Percentiles rank a stretch among this genome's conserved stretches.
phyloP scores from a whole-genome alignment of 306 rosid genomes.

The Inga leiocalycina region DNA sequence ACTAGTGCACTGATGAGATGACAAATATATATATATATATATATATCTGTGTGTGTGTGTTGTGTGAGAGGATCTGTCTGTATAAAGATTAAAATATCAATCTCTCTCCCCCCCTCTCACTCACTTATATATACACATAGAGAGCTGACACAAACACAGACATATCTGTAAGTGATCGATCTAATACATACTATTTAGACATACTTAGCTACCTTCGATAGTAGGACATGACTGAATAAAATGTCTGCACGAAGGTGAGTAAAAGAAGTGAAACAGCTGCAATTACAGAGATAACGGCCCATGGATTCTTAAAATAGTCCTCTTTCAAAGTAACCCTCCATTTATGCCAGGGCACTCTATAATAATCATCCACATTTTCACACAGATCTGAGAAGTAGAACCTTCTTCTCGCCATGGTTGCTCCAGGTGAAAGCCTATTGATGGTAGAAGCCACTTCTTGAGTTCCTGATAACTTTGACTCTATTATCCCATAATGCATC shows the following conservation, averaged over 20 bases:
- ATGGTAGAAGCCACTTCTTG: conserved; percentile 5
- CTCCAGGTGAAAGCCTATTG: conserved; percentile 14
- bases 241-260: not conserved
- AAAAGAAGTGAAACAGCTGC: not conserved
- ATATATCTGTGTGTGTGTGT: too few species aligned
- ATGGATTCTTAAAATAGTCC: not conserved
- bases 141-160: not conserved
- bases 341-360: not conserved
- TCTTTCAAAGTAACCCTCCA: not conserved
- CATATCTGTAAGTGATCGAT: not conserved
- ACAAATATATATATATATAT: too few species aligned
- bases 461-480: conserved; percentile 11
- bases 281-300: not conserved
- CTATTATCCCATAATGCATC: conserved; percentile 31
- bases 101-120: too few species aligned
- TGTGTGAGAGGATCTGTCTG: too few species aligned
- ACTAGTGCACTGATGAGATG: too few species aligned
- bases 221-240: not conserved
- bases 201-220: not conserved
- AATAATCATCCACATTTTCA: not conserved
- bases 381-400: conserved; percentile 9
- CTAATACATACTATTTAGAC: too few species aligned
- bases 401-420: not conserved
- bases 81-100: too few species aligned
- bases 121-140: too few species aligned